Conservation (phyloP, 2,329 filamentous ascomycete genomes). For the Stromatinia cepivora region DNA sequence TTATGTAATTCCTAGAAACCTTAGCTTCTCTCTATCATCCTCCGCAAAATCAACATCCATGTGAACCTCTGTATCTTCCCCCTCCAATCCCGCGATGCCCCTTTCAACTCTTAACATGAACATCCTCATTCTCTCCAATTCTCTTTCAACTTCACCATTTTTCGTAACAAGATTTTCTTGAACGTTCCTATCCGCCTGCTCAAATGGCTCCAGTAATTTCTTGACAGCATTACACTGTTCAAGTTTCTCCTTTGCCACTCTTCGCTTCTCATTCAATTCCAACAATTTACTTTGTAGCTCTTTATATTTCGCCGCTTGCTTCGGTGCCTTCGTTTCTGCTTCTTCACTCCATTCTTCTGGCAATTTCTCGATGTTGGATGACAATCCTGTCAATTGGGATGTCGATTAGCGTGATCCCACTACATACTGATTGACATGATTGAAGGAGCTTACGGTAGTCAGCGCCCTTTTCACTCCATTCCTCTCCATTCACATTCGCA, state of each 20-base stretch:
- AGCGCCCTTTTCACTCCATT: constrained; percentile 44
- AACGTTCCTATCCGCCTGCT: constrained; percentile 46
- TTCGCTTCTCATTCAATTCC: constrained; percentile 50
- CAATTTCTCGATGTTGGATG: constrained; percentile 36
- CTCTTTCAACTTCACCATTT: constrained; percentile 63
- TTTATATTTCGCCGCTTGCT: constrained; percentile 53
- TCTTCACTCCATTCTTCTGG: constrained; percentile 40
- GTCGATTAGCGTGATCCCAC: constrained; percentile 1
- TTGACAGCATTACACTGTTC: constrained; percentile 53
- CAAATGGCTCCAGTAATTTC: constrained; percentile 53
- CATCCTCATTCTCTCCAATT: constrained; percentile 66
- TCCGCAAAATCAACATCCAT: constrained; percentile 35
- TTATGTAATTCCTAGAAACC: constrained; percentile 20
- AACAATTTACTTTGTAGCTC: constrained; percentile 52
- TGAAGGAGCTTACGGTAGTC: constrained; percentile 39
- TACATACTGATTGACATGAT: background rate
- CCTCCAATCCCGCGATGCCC: constrained; percentile 45
- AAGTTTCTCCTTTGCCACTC: constrained; percentile 45
- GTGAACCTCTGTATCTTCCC: constrained; percentile 25
- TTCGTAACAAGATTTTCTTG: constrained; percentile 68
- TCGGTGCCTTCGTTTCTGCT: constrained; percentile 40
- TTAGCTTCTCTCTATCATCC: constrained; percentile 29
- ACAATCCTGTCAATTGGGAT: constrained; percentile 26
- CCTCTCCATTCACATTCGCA: constrained; percentile 42
- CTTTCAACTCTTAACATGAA: constrained; percentile 61